phyloP scores from a whole-genome alignment of 2,329 filamentous ascomycete genomes.

The Allantophomopsis lycopodina region DNA sequence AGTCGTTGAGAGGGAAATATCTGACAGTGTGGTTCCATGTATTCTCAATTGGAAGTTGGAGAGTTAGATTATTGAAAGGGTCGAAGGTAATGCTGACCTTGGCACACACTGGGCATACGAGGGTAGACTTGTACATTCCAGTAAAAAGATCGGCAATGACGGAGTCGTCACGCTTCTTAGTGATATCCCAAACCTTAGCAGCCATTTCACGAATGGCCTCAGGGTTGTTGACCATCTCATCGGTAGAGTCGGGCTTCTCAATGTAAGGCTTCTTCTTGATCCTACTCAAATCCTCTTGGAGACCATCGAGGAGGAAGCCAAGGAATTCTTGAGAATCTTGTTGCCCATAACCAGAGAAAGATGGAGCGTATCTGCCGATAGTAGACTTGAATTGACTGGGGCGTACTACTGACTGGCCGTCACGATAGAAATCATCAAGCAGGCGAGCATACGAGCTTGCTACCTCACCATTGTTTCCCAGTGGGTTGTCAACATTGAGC shows the following conservation, averaged over 20 bases:
- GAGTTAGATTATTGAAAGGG: slow-evolving; percentile 86
- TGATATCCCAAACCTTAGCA: slow-evolving; percentile 80
- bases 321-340: slow-evolving; percentile 97
- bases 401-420: slow-evolving; percentile 49
- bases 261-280: slow-evolving; percentile 95
- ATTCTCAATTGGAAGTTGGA: slow-evolving; percentile 80
- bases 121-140: slow-evolving; percentile 95
- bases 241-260: slow-evolving; percentile 93
- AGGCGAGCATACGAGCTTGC: slow-evolving; percentile 73
- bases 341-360: slow-evolving; percentile 89
- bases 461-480: slow-evolving; percentile 75
- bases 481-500: slow-evolving; percentile 71
- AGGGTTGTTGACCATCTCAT: slow-evolving; percentile 81
- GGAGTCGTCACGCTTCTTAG: slow-evolving; percentile 84
- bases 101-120: slow-evolving; percentile 79
- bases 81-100: slow-evolving; percentile 99
- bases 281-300: slow-evolving; percentile 91
- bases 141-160: slow-evolving; percentile 93
- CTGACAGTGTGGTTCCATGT: slow-evolving; percentile 64
- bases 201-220: slow-evolving; percentile 74
- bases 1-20: slow-evolving; percentile 64
- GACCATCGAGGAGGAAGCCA: slow-evolving; percentile 82
- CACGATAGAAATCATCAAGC: slow-evolving; percentile 65
- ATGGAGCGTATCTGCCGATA: slow-evolving; percentile 67
- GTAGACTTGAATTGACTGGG: slow-evolving; percentile 73